A percentile compares a stretch with the other conserved stretches of the same genome.
phyloP scores from a whole-genome alignment of 345 rosid species.

The Aethionema arabicum region DNA sequence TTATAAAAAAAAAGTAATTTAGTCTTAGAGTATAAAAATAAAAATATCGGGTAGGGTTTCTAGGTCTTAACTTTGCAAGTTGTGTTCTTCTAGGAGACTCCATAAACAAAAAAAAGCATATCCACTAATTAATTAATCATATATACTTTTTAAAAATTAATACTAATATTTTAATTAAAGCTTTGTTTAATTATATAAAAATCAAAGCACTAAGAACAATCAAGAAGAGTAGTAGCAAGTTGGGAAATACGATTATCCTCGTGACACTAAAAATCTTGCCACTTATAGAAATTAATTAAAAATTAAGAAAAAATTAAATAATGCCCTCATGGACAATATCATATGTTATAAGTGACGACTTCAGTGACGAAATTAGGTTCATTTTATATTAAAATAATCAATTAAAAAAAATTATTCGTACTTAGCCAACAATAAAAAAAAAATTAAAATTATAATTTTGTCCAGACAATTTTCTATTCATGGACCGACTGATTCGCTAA shows the following conservation, averaged over 20 bases:
- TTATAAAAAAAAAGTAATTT: neutral
- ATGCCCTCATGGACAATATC: constrained; percentile 37
- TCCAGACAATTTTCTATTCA: constrained; percentile 31
- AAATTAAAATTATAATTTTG: neutral
- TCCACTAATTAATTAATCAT: constrained; percentile 28
- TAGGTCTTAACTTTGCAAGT: constrained; percentile 34
- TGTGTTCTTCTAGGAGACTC: constrained; percentile 36
- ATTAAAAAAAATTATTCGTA: constrained; percentile 6
- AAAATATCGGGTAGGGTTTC: constrained; percentile 31
- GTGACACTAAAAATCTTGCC: constrained; percentile 37
- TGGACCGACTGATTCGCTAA: constrained; percentile 34
- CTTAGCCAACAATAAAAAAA: constrained; percentile 1
- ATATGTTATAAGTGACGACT: constrained; percentile 36
- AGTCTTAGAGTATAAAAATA: constrained; percentile 1
- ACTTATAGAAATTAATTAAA: constrained; percentile 31
- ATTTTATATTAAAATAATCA: constrained; percentile 24
- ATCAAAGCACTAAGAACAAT: constrained; percentile 40
- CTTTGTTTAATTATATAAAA: constrained; percentile 23
- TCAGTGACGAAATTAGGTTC: constrained; percentile 39
- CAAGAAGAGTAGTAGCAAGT: constrained; percentile 41
- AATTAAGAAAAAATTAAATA: constrained; percentile 17
- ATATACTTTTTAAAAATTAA: constrained; percentile 11
- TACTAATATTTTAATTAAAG: constrained; percentile 1
- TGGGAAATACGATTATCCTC: constrained; percentile 33
- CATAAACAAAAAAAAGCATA: constrained; percentile 35